Base-by-base conservation (phyloP, 2,329 filamentous ascomycete species). In the Fusarium sp. region DNA sequence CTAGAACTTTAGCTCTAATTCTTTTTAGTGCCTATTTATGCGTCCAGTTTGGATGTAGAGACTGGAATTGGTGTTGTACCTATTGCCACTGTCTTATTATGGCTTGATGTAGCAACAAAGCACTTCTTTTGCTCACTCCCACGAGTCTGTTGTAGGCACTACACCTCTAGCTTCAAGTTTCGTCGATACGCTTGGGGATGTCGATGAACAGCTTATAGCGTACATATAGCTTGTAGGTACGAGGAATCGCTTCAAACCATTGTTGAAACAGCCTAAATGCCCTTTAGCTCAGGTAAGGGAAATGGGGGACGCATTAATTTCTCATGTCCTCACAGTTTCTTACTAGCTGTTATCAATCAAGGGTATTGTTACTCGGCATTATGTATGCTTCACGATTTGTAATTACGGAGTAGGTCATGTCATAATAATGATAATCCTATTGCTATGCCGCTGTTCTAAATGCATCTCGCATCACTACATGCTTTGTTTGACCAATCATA, bases 391-490 rank as follows among this genome's bases (percentile, higher is more conserved):
- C 4, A 8, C 10, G 4, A 11, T 18, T 24, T 17, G 9, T 5
- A 8, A 24, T 18, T 12, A 11, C 32, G 32, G 14, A 34, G 32
- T 34, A 34, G n/a, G 15, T 44, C 2, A 44, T 5, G 10, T 8
- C 15, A 24, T 15, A 24, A 24, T 9, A 24, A 11, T 10, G 2
- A 24, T 24, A 24, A 24, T 42, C 9, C 22, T 24, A 41, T 5
- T 15, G 13, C 39, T 42, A n/a, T 14, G 1, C 13, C 1, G 14
- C 15, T 42, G 0, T 11, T 42, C 41, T 24, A 1, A 42, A 9
- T 3, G 14, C 14, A 42, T 10, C 13, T 1, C 0, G 14, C 14
- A 17, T 42, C 0, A 17, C 32, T 34, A 0, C 8, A 6, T 0
- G 32, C 0, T 34, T 8, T 6, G 6, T 17, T 10, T 24, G n/a